phyloP scores from a whole-genome alignment of 805 yeast species.

The Cyberlindnera xylosilytica region DNA sequence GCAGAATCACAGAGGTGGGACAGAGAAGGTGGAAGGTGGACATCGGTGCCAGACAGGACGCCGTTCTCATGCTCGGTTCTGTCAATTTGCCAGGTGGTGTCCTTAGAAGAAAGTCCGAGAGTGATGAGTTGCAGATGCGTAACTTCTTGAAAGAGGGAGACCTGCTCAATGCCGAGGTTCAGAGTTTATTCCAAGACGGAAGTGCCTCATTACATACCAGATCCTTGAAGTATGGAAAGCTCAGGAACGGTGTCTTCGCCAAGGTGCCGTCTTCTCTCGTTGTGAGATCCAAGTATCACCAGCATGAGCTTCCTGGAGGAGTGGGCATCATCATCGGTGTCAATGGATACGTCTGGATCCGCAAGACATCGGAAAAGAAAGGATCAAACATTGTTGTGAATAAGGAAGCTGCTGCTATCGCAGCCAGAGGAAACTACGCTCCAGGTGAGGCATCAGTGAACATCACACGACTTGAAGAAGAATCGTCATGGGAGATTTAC shows the following conservation, averaged over 20 bases:
- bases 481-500: constrained; percentile 92
- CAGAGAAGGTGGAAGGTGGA: constrained; percentile 95
- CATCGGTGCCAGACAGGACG: constrained; percentile 92
- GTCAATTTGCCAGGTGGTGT: constrained; percentile 98
- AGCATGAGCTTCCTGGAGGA: constrained; percentile 90
- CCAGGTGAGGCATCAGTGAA: constrained; percentile 61
- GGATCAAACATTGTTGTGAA: constrained; percentile 17
- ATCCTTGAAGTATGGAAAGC: constrained; percentile 90
- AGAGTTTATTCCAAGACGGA: constrained; percentile 84
- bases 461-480: constrained; percentile 86
- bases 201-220: constrained; percentile 93
- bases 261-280: constrained; percentile 80
- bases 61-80: constrained; percentile 88
- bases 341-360: constrained; percentile 91
- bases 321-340: constrained; percentile 89
- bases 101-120: constrained; percentile 86
- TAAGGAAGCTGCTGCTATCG: constrained; percentile 34
- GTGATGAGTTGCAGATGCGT: constrained; percentile 96
- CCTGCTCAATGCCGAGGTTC: constrained; percentile 92
- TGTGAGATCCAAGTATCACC: constrained; percentile 82
- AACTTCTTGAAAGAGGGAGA: constrained; percentile 93
- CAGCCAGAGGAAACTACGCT: constrained; percentile 35
- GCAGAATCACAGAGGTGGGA: constrained; percentile 91
- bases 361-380: constrained; percentile 51
- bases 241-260: constrained; percentile 84